Percentiles rank a stretch among this genome's conserved stretches.
phyloP scores from a whole-genome alignment of 140 eudicot genomes.

The Anethum foeniculum region DNA sequence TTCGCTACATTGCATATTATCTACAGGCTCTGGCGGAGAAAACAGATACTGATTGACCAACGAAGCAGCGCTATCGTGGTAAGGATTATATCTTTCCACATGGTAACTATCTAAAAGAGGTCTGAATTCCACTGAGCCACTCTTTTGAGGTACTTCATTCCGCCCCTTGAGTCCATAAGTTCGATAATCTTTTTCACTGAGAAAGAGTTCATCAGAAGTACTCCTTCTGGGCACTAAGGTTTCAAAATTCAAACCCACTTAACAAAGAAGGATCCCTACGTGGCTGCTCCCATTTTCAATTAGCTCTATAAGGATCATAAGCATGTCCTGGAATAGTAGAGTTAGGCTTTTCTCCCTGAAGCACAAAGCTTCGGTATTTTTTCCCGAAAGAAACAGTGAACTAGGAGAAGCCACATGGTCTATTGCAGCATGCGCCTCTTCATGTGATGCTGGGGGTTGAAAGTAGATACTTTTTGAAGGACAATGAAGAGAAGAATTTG shows the following conservation, averaged over 20 bases:
- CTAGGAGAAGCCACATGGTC: not conserved
- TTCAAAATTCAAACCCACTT: not conserved
- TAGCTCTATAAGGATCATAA: constrained; percentile 2
- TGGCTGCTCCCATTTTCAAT: constrained; percentile 3
- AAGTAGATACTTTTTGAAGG: not conserved
- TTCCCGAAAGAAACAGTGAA: not conserved
- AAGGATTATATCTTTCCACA: constrained; percentile 18
- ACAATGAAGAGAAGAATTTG: constrained; percentile 10
- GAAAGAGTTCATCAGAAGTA: constrained; percentile 21
- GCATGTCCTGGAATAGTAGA: not conserved
- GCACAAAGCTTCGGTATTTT: not conserved
- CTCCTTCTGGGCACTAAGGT: not conserved
- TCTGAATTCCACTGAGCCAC: constrained; percentile 2
- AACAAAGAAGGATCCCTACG: not conserved
- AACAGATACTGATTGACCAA: constrained; percentile 30
- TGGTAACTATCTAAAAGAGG: constrained; percentile 1
- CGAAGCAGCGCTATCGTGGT: constrained; percentile 23
- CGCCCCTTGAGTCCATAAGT: constrained; percentile 27
- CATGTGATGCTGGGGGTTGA: not conserved
- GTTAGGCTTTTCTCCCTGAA: not conserved
- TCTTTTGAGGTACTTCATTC: not conserved
- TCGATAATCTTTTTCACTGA: constrained; percentile 31
- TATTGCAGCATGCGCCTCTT: not conserved
- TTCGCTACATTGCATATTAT: not conserved
- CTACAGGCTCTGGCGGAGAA: constrained; percentile 7